Evolutionary conservation across 192 early-diverging fungal species (phyloP), one percentile per base, ranked within the genome.

Genomic region (Paraglomus brasilianum): DNA sequence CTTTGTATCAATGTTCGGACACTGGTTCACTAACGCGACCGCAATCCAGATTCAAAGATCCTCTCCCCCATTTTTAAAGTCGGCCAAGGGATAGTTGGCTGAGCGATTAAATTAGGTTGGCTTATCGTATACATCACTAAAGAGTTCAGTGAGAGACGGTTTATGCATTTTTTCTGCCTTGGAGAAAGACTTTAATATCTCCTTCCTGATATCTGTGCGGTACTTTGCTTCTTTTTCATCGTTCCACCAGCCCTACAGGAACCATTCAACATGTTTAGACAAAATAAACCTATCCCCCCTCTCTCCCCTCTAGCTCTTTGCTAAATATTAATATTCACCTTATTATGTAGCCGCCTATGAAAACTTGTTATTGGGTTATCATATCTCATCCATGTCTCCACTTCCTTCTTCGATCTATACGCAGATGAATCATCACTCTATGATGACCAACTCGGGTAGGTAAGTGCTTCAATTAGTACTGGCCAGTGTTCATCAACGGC

Each of bases 391-490:
- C 93, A 94, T 62, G 91, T 86, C 63, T 92, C 88, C 5, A 97
- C 94, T 75, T 99, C 97, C 75, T 84, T 89, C 74, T 92, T 92
- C 49, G 92, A 87, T 39, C 97, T 85, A 76, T 99, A 97, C 19
- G 94, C 95, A 5, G 92, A 90, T 13, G 95, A 97, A 76, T 99
- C 95, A 77, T 99, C 97, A 1, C 95, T 97, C 5, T 93, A 82
- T 99, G 95, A 77, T 99, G 97, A 8, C 93, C 89, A 52, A 98
- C 85, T 57, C 96, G 96, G 78, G 97, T n/a, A 99, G 4, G 97
- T 95, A 89, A 99, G 90, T 17, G 97, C 92, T 79, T 99, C 97
- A 47, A 99, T 92, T 43, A 99, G 82, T 1, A 98, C 92, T 1
- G 97, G 97, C 67, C 86, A 86, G 75, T 90, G 82, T 68, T 94